phyloP scores from a whole-genome alignment of 257 asterid species.

The Forsythia viridissima region DNA sequence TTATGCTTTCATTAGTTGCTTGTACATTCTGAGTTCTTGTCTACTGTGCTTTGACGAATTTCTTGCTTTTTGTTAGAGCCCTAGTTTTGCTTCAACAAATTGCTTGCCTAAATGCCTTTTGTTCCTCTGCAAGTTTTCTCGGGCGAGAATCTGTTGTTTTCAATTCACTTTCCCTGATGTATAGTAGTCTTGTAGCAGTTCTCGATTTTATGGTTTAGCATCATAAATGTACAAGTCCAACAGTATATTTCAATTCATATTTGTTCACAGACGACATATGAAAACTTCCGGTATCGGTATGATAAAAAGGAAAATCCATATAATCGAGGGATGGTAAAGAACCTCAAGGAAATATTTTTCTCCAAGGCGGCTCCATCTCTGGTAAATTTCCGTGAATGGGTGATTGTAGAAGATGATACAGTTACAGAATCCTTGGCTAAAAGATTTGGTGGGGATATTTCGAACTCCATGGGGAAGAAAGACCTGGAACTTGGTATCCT shows the following conservation, averaged over 20 bases:
- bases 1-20: no score
- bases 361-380: slow-evolving; percentile 47
- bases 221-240: background rate
- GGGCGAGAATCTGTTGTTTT: background rate
- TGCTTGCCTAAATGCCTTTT: background rate
- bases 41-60: background rate
- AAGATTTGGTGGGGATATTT: slow-evolving; percentile 43
- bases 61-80: background rate
- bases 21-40: background rate
- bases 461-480: slow-evolving; percentile 45
- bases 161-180: background rate
- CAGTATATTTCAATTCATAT: slow-evolving; percentile 7
- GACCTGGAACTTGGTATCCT: slow-evolving; percentile 57
- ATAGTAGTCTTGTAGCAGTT: background rate
- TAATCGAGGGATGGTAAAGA: slow-evolving; percentile 50
- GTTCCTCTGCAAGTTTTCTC: background rate
- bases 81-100: background rate
- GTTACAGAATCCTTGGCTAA: slow-evolving; percentile 39
- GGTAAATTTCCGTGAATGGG: slow-evolving; percentile 81
- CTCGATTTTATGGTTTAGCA: background rate
- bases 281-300: slow-evolving; percentile 84
- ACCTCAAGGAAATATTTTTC: slow-evolving; percentile 68
- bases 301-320: slow-evolving; percentile 83
- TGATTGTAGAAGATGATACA: slow-evolving; percentile 54
- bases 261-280: slow-evolving; percentile 77